A percentile compares a stretch with the other conserved stretches of the same genome.
Conservation (phyloP, 805 yeast species). For the Starmerella gropengiesseri region DNA sequence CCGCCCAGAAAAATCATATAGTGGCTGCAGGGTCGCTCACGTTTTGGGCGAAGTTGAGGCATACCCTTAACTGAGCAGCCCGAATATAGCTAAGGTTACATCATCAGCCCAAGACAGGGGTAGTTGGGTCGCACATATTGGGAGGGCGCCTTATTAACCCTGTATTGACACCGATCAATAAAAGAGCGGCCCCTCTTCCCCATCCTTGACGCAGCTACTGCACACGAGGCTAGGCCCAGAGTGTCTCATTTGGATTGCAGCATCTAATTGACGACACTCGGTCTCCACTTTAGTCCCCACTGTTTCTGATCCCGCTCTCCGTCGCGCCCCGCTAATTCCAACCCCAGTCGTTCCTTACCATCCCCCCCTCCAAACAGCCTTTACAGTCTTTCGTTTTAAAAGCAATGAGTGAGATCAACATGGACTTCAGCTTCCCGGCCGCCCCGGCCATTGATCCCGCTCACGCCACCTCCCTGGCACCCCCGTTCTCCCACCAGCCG, state of each 20-base stretch:
- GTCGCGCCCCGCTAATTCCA: neutral
- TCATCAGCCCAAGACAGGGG: conserved; percentile 6
- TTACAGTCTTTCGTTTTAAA: neutral
- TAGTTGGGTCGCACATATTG: neutral
- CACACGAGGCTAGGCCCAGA: conserved; percentile 1
- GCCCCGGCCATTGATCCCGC: conserved; percentile 10
- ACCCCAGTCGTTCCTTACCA: conserved; percentile 5
- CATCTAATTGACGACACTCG: conserved; percentile 9
- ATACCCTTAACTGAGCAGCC: neutral
- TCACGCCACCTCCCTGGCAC: conserved; percentile 1
- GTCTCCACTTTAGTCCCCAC: neutral
- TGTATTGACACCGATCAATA: neutral
- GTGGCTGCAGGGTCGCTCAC: neutral
- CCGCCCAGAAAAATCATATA: too few relatives aligned
- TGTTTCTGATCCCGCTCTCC: neutral
- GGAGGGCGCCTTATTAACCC: conserved; percentile 8
- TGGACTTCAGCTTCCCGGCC: conserved; percentile 21
- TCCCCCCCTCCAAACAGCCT: conserved; percentile 1
- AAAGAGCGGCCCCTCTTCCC: conserved; percentile 1
- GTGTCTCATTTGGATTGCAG: conserved; percentile 6
- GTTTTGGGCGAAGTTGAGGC: neutral
- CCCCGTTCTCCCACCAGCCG: conserved; percentile 6
- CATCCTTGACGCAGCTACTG: neutral
- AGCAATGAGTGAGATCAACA: conserved; percentile 21
- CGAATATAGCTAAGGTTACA: neutral